Conservation (phyloP, 345 rosid genomes). For the Eucalyptus marginata region DNA sequence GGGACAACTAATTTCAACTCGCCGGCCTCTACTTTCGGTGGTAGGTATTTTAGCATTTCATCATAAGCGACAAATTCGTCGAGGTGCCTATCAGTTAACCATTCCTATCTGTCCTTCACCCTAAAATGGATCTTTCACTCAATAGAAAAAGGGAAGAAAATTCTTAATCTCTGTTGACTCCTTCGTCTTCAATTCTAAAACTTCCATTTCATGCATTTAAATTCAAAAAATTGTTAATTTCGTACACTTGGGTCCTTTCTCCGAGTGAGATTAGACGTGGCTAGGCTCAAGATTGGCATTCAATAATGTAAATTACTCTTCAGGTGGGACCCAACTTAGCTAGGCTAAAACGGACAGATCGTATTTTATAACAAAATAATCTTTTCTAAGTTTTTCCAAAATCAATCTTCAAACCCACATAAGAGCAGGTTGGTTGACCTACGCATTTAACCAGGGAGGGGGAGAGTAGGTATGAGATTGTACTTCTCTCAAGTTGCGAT, state of each 20-base stretch:
- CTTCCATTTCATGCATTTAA: neutral
- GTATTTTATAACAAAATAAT: neutral
- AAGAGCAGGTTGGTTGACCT: neutral
- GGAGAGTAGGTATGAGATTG: neutral
- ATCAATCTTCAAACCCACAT: neutral
- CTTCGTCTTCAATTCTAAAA: neutral
- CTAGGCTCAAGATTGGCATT: neutral
- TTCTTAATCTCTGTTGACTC: neutral
- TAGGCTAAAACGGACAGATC: neutral
- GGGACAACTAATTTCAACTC: neutral
- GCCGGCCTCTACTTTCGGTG: accelerated
- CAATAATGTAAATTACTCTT: neutral
- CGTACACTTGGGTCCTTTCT: neutral
- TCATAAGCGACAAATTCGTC: neutral
- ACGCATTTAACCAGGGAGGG: neutral
- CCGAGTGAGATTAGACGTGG: neutral
- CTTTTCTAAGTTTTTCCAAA: neutral
- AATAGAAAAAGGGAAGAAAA: neutral
- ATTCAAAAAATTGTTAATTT: neutral
- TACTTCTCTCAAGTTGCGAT: neutral
- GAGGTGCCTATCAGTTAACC: neutral
- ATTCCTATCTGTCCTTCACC: neutral
- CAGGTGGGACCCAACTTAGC: neutral
- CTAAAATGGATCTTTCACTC: neutral
- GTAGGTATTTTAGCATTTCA: neutral